These are phyloP conservation scores for Termitomyces sp. DNA, from an alignment of 768 basidiomycete genomes.

Conservation along the genomic window DNA sequence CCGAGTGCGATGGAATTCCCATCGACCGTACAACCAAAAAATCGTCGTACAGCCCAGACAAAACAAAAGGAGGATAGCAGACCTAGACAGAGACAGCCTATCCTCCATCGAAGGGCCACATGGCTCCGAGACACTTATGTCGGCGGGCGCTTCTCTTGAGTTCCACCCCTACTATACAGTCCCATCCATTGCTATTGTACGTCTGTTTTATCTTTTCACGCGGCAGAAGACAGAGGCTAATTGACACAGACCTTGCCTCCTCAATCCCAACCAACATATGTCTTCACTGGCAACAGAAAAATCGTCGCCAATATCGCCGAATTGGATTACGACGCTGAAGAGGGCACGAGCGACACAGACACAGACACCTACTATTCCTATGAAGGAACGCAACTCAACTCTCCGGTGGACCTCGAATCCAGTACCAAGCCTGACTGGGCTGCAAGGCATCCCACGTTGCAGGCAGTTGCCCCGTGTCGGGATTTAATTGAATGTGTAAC, in stretches of 20 bases:
- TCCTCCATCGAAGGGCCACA: conserved; percentile 8
- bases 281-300: conserved; percentile 5
- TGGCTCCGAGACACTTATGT: conserved; percentile 7
- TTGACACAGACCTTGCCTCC: not conserved
- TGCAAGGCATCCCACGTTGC: not conserved
- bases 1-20: conserved; percentile 2
- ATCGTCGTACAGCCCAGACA: not conserved
- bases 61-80: conserved; percentile 1
- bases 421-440: not conserved
- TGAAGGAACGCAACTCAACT: not conserved
- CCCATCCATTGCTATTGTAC: not conserved
- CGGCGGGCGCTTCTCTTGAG: not conserved
- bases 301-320: conserved; percentile 14
- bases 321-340: conserved; percentile 4
- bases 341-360: conserved; percentile 6
- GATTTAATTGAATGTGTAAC: conserved; percentile 10
- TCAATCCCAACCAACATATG: not conserved
- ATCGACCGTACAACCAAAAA: conserved; percentile 4
- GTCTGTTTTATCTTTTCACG: not conserved
- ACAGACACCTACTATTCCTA: conserved; percentile 11
- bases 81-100: not conserved
- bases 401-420: not conserved
- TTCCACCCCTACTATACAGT: not conserved
- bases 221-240: not conserved
- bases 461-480: not conserved